Conservation (phyloP, 202 grass and related monocot genomes). For the Digitaria exilis region DNA sequence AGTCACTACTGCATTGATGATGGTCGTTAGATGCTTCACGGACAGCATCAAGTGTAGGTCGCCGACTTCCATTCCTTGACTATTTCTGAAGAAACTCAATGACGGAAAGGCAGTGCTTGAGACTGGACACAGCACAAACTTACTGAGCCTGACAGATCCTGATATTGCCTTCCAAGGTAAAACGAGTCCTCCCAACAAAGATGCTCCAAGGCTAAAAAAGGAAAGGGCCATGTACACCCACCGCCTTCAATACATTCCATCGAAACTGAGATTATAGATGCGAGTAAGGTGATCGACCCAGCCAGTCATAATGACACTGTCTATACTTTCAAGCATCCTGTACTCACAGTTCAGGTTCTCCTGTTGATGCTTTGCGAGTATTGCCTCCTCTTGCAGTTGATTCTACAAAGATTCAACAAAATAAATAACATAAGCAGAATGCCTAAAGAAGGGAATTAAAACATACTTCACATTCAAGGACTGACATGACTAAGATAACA, state of each 20-base stretch:
- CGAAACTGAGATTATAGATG: slow-evolving; percentile 42
- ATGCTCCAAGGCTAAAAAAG: not conserved
- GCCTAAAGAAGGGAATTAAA: slow-evolving; percentile 8
- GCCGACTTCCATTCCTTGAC: too few relatives aligned
- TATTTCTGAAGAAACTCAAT: too few relatives aligned
- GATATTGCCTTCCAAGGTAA: not conserved
- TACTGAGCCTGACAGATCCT: too few relatives aligned
- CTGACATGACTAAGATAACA: slow-evolving; percentile 22
- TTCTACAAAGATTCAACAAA: slow-evolving; percentile 47
- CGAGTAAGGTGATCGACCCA: not conserved
- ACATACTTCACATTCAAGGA: not conserved
- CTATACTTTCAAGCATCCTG: slow-evolving; percentile 58
- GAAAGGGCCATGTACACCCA: not conserved
- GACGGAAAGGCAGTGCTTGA: too few relatives aligned
- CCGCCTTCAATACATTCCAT: slow-evolving; percentile 35
- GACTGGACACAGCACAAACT: too few relatives aligned
- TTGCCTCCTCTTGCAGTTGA: slow-evolving; percentile 55
- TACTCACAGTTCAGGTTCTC: slow-evolving; percentile 48
- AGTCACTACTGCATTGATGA: too few relatives aligned
- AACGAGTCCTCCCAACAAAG: not conserved
- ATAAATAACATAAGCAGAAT: slow-evolving; percentile 4
- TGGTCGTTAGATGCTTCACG: too few relatives aligned
- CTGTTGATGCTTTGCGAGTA: slow-evolving; percentile 54
- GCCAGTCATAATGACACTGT: slow-evolving; percentile 36
- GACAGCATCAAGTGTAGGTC: too few relatives aligned